Percentiles rank a stretch among this genome's conserved stretches.
phyloP scores from a whole-genome alignment of 345 rosid species.

The Pugionium cornutum region DNA sequence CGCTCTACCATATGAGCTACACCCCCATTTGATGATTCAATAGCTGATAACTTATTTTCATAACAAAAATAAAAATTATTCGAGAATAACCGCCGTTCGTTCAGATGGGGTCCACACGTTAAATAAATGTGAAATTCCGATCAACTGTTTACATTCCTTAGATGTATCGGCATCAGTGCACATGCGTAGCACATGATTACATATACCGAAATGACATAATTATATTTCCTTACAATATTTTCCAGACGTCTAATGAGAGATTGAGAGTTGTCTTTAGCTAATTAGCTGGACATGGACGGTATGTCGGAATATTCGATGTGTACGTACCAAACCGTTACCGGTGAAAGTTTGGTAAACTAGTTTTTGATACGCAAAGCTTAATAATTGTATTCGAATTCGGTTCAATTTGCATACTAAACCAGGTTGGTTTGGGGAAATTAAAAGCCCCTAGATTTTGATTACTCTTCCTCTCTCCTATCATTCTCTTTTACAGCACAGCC shows the following conservation, averaged over 20 bases:
- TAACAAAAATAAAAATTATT: too few species aligned
- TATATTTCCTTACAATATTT: background rate
- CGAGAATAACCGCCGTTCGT: too few species aligned
- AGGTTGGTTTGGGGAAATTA: conserved; percentile 6
- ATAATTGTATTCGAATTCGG: background rate
- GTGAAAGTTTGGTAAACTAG: background rate
- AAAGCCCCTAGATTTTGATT: conserved; percentile 21
- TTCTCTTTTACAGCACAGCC: conserved; percentile 12
- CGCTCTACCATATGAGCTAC: conserved; percentile 65
- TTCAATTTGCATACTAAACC: background rate
- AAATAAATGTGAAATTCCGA: too few species aligned
- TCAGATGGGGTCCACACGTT: too few species aligned
- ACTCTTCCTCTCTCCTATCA: background rate
- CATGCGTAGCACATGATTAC: conserved; percentile 33
- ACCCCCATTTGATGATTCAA: background rate
- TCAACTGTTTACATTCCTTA: conserved; percentile 5
- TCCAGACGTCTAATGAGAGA: background rate
- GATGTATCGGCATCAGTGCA: conserved; percentile 26
- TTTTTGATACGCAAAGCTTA: too few species aligned
- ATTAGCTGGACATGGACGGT: conserved; percentile 43
- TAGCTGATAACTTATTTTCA: too few species aligned
- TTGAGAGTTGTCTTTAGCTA: conserved; percentile 3
- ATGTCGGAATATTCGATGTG: conserved; percentile 20
- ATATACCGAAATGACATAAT: background rate
- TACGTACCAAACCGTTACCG: background rate